Percentiles rank a stretch among this genome's conserved stretches.
Evolutionary conservation across 768 basidiomycete species (phyloP).

Genomic region (Podaxis pistillaris): DNA sequence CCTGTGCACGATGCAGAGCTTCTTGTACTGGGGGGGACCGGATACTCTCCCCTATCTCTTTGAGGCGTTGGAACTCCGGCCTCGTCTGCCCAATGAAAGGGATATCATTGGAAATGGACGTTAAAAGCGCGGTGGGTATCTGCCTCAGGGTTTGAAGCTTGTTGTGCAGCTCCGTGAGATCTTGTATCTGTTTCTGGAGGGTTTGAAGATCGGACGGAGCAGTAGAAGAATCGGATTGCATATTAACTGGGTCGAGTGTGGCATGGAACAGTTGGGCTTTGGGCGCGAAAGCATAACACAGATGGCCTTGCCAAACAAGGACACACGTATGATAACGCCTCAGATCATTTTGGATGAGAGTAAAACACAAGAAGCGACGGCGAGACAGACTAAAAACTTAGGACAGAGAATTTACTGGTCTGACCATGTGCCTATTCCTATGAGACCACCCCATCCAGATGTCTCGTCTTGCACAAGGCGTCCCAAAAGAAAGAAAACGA

Average conservation of each 20-base stretch:
- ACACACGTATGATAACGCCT: neutral
- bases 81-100: slow-evolving; percentile 24
- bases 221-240: slow-evolving; percentile 6
- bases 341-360: no score
- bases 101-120: slow-evolving; percentile 25
- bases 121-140: slow-evolving; percentile 44
- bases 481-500: slow-evolving; percentile 40
- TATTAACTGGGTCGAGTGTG: neutral
- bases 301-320: slow-evolving; percentile 7
- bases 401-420: slow-evolving; percentile 20
- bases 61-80: slow-evolving; percentile 46
- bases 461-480: slow-evolving; percentile 17
- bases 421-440: slow-evolving; percentile 36
- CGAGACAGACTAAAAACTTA: neutral
- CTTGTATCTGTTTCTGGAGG: slow-evolving; percentile 43
- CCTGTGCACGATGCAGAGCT: slow-evolving; percentile 52
- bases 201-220: slow-evolving; percentile 14
- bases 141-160: slow-evolving; percentile 44
- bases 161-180: slow-evolving; percentile 43
- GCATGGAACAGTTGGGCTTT: neutral
- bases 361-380: neutral
- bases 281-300: neutral
- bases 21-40: slow-evolving; percentile 54
- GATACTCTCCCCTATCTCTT: slow-evolving; percentile 45
- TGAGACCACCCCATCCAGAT: slow-evolving; percentile 34